Evolutionary conservation across 2,329 filamentous ascomycete species (phyloP).

Genomic region (Emmonsia crescens): DNA sequence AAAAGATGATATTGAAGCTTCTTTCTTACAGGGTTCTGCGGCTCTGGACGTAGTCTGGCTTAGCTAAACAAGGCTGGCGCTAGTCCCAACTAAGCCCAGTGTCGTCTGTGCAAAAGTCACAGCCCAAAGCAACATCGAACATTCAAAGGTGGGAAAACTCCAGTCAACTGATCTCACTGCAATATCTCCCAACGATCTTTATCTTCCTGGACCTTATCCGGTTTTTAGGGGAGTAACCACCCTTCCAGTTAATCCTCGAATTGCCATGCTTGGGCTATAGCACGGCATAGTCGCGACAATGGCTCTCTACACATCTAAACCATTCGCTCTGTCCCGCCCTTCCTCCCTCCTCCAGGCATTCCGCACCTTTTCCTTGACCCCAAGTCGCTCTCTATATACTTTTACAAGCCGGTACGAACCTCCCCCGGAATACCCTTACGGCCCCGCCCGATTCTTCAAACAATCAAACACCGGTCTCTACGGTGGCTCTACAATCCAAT

Average conservation of each 20-base stretch:
- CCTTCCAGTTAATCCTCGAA: background rate
- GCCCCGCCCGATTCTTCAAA: slow-evolving; percentile 33
- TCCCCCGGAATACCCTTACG: slow-evolving; percentile 33
- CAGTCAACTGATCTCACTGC: background rate
- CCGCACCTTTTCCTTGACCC: background rate
- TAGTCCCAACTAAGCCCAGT: background rate
- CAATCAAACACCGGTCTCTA: slow-evolving; percentile 40
- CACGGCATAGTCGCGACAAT: slow-evolving; percentile 14
- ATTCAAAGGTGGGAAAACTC: background rate
- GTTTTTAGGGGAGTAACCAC: background rate
- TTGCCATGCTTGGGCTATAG: slow-evolving; percentile 9
- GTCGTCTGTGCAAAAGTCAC: background rate
- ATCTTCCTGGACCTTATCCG: background rate
- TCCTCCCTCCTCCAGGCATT: slow-evolving; percentile 22
- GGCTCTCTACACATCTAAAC: slow-evolving; percentile 22
- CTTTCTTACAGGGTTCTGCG: background rate
- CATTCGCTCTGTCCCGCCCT: slow-evolving; percentile 15
- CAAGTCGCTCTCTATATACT: background rate
- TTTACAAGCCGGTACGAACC: background rate
- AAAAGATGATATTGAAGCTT: background rate
- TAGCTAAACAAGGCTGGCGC: background rate
- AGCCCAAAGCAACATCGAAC: background rate
- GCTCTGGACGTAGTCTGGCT: background rate
- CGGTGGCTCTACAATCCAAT: slow-evolving; percentile 35
- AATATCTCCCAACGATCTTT: background rate